A percentile compares a stretch with the other conserved stretches of the same genome.
Evolutionary conservation across 23 red algal genomes (phyloP).

Genomic region (Pyropia yezoensis): DNA sequence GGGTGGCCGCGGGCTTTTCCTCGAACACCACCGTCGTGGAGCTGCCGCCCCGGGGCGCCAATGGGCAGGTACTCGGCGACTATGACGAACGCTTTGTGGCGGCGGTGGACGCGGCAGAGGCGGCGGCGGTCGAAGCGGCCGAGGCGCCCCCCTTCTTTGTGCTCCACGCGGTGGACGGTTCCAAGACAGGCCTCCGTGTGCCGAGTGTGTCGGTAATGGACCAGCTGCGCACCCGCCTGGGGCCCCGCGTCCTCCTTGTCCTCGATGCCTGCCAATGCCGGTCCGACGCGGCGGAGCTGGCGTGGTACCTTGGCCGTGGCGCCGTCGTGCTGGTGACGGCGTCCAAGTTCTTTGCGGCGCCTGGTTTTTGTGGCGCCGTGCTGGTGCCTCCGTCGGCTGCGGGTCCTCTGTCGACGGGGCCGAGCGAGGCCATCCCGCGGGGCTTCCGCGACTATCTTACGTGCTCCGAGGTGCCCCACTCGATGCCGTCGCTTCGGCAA

Average conservation of each 20-base stretch:
- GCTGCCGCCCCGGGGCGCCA: constrained; percentile 34
- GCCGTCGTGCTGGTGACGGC: constrained; percentile 46
- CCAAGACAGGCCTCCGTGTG: constrained; percentile 60
- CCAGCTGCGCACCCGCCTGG: constrained; percentile 7
- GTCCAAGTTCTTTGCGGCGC: constrained; percentile 68
- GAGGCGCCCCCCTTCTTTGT: constrained; percentile 21
- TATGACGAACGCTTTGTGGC: constrained; percentile 40
- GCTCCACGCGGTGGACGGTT: constrained; percentile 77
- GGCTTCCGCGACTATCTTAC: constrained; percentile 61
- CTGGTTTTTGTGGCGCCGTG: constrained; percentile 70
- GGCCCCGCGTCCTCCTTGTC: constrained; percentile 33
- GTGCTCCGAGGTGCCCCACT: constrained; percentile 26
- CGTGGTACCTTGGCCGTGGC: constrained; percentile 39
- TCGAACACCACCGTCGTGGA: constrained; percentile 31
- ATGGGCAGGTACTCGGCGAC: constrained; percentile 19
- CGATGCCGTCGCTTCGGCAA: constrained; percentile 23
- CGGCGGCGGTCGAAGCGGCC: constrained; percentile 1
- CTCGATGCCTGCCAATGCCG: constrained; percentile 71
- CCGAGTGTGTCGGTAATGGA: constrained; percentile 35
- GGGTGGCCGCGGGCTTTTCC: constrained; percentile 32
- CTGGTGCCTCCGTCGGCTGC: constrained; percentile 30
- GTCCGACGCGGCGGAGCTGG: constrained; percentile 40
- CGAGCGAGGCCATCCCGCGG: constrained; percentile 9
- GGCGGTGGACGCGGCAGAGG: constrained; percentile 20
- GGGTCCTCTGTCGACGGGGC: constrained; percentile 5